These are phyloP conservation scores for Catunica adiposa DNA, from an alignment of 2,329 filamentous ascomycete species.

Conservation along the genomic window DNA sequence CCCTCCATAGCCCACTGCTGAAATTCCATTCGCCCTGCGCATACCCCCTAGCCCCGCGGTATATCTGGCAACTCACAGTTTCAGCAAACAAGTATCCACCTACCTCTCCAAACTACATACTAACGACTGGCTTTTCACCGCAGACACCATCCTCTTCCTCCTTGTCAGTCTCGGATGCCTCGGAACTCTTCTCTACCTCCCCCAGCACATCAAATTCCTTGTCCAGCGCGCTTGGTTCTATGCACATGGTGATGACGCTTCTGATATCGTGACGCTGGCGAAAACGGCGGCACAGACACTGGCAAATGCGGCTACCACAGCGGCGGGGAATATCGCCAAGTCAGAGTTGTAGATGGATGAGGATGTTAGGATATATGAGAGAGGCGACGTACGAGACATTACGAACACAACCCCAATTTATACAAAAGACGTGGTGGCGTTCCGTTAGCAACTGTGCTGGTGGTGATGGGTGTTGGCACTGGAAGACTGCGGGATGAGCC, in stretches of 20 bases:
- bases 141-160: conserved; percentile 84
- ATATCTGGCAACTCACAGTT: too few species aligned
- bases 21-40: not conserved
- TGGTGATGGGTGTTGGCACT: not conserved
- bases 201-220: conserved; percentile 73
- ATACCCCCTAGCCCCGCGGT: too few species aligned
- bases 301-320: conserved; percentile 21
- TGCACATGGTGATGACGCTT: conserved; percentile 60
- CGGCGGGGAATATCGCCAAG: conserved; percentile 17
- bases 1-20: not conserved
- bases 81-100: not conserved
- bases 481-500: not conserved
- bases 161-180: conserved; percentile 74
- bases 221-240: conserved; percentile 86
- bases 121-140: conserved; percentile 1
- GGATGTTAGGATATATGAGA: not conserved
- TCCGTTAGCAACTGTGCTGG: too few species aligned
- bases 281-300: conserved; percentile 22
- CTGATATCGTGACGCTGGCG: conserved; percentile 30
- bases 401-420: not conserved
- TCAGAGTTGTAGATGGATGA: conserved; percentile 21
- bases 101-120: not conserved
- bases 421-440: not conserved
- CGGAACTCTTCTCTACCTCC: conserved; percentile 80
- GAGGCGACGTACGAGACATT: not conserved